Evolutionary conservation across 2,329 filamentous ascomycete species (phyloP).

Genomic region (Lachnellula cervina): DNA sequence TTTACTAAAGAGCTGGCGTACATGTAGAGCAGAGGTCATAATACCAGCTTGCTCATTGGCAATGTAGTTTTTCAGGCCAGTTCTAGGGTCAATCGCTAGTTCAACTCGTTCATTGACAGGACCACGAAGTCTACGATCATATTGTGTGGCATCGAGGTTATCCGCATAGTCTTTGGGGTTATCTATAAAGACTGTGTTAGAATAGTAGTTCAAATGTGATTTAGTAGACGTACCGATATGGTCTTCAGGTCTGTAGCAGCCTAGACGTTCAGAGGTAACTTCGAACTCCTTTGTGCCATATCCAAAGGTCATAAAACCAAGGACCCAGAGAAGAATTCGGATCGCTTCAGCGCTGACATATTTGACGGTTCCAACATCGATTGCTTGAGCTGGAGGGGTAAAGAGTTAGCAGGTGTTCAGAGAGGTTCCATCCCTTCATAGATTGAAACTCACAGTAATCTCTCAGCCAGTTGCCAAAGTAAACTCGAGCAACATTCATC

Average conservation of each 20-base stretch:
- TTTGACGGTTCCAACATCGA: slow-evolving; percentile 90
- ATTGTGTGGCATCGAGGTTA: slow-evolving; percentile 77
- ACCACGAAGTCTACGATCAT: slow-evolving; percentile 74
- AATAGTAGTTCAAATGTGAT: not conserved
- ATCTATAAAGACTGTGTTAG: slow-evolving; percentile 38
- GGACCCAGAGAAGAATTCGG: slow-evolving; percentile 78
- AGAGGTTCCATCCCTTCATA: not conserved
- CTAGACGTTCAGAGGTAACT: slow-evolving; percentile 72
- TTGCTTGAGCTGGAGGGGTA: slow-evolving; percentile 60
- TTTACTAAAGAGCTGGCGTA: slow-evolving; percentile 66
- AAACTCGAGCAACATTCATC: slow-evolving; percentile 81
- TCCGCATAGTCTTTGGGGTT: slow-evolving; percentile 80
- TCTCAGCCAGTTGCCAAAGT: slow-evolving; percentile 93
- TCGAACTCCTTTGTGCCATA: slow-evolving; percentile 82
- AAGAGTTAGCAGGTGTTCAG: slow-evolving; percentile 9
- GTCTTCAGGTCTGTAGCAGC: slow-evolving; percentile 77
- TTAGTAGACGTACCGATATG: slow-evolving; percentile 50
- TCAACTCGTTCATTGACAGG: slow-evolving; percentile 76
- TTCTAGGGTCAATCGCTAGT: slow-evolving; percentile 69
- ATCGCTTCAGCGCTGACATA: slow-evolving; percentile 87
- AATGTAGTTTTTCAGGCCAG: slow-evolving; percentile 90
- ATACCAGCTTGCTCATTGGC: slow-evolving; percentile 75
- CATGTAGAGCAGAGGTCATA: slow-evolving; percentile 74
- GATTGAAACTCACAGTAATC: slow-evolving; percentile 60
- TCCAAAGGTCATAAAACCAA: slow-evolving; percentile 86